Percentiles rank a stretch among this genome's conserved stretches.
phyloP scores from a whole-genome alignment of 1,139 yeast species.

The Suhomyces bolitotheri region DNA sequence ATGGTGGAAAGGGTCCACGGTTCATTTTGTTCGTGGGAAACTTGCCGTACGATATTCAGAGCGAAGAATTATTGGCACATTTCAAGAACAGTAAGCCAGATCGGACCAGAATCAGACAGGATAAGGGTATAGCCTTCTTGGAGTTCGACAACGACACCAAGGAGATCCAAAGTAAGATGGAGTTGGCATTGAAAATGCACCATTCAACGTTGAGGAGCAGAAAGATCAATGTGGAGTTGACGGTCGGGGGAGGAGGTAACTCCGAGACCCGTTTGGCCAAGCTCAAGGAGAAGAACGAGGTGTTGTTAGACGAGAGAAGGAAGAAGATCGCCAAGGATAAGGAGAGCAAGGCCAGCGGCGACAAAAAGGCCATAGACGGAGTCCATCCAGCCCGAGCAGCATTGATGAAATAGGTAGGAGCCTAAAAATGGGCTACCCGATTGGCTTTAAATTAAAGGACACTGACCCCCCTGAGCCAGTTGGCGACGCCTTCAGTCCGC shows the following conservation, averaged over 20 bases:
- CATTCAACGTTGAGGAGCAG: conserved; percentile 68
- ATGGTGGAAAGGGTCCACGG: conserved; percentile 59
- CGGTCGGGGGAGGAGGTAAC: conserved; percentile 98
- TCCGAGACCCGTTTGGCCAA: conserved; percentile 68
- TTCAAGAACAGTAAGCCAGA: conserved; percentile 75
- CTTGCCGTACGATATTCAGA: conserved; percentile 70
- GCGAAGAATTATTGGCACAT: conserved; percentile 66
- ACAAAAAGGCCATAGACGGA: conserved; percentile 17
- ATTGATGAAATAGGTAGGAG: conserved; percentile 28
- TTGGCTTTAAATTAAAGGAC: too few species aligned
- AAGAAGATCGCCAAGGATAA: conserved; percentile 46
- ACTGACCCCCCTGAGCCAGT: too few species aligned
- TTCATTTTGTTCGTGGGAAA: conserved; percentile 91
- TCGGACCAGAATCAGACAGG: conserved; percentile 71
- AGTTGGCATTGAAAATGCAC: conserved; percentile 78
- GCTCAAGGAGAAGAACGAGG: conserved; percentile 75
- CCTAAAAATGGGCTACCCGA: too few species aligned
- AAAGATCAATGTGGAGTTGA: conserved; percentile 89
- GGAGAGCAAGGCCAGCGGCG: conserved; percentile 23
- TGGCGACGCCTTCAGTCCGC: too few species aligned
- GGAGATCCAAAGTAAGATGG: conserved; percentile 78
- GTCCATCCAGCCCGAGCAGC: conserved; percentile 64
- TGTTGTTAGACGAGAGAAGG: conserved; percentile 63
- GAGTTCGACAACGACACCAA: conserved; percentile 69
- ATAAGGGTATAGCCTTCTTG: conserved; percentile 89